Conservation (phyloP, 768 basidiomycete genomes). For the Mycena kentingensis region DNA sequence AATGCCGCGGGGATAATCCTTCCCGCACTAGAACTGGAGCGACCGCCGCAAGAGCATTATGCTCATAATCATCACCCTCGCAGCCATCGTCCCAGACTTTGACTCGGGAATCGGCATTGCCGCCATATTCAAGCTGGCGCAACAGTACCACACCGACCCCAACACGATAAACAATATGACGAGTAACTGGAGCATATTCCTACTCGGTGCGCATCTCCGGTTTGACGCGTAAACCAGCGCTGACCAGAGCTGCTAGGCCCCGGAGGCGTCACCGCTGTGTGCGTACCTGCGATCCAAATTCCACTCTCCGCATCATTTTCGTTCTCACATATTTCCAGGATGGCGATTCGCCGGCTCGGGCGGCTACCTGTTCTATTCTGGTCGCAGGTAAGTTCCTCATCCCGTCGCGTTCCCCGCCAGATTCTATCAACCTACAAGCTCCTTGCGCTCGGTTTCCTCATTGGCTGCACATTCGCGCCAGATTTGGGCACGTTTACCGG, state of each 20-base stretch:
- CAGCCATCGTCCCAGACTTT: slow-evolving; percentile 63
- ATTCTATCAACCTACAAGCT: slow-evolving; percentile 36
- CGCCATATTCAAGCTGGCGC: slow-evolving; percentile 55
- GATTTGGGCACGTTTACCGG: slow-evolving; percentile 59
- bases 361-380: slow-evolving; percentile 71
- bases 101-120: slow-evolving; percentile 64
- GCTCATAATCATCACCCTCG: slow-evolving; percentile 52
- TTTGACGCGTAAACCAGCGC: not conserved
- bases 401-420: not conserved
- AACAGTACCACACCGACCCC: slow-evolving; percentile 51
- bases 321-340: slow-evolving; percentile 64
- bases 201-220: slow-evolving; percentile 49
- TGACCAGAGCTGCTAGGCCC: slow-evolving; percentile 16
- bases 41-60: slow-evolving; percentile 48
- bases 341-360: slow-evolving; percentile 63
- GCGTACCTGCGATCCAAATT: not conserved
- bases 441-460: slow-evolving; percentile 56
- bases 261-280: slow-evolving; percentile 9
- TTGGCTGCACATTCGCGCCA: slow-evolving; percentile 62
- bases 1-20: too few species aligned
- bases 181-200: slow-evolving; percentile 66
- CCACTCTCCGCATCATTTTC: slow-evolving; percentile 26
- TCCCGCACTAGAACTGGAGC: slow-evolving; percentile 56
- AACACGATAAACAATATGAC: slow-evolving; percentile 58
- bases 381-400: slow-evolving; percentile 52